phyloP scores from a whole-genome alignment of 495 filamentous ascomycete species.

The Xylaria scruposa region DNA sequence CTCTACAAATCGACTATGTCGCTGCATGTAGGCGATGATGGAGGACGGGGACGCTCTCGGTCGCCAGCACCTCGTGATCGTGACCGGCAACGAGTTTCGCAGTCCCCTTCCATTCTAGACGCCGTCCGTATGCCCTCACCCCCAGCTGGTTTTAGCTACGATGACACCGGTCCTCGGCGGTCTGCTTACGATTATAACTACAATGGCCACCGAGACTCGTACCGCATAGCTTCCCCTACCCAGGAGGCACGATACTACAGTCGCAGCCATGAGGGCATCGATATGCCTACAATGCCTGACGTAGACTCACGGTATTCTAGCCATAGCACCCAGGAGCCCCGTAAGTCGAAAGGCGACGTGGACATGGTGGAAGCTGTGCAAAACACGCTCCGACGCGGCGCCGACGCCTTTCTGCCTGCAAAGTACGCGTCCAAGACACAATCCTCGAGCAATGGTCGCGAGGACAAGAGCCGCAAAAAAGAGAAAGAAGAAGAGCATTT shows the following conservation, averaged over 20 bases:
- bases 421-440: constrained; percentile 38
- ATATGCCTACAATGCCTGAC: constrained; percentile 29
- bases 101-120: constrained; percentile 46
- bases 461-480: constrained; percentile 37
- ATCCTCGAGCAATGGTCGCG: constrained; percentile 31
- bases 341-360: constrained; percentile 48
- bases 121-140: constrained; percentile 57
- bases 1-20: constrained; percentile 39
- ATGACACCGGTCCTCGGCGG: constrained; percentile 37
- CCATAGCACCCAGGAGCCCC: constrained; percentile 37
- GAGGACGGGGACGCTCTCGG: constrained; percentile 66
- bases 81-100: constrained; percentile 51
- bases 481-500: constrained; percentile 53
- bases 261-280: constrained; percentile 38
- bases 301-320: constrained; percentile 36
- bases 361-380: constrained; percentile 46
- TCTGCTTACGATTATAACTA: constrained; percentile 39
- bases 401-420: constrained; percentile 36
- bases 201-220: constrained; percentile 40
- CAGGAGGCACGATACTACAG: constrained; percentile 39
- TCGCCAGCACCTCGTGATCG: constrained; percentile 58
- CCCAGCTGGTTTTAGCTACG: constrained; percentile 43
- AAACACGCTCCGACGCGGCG: constrained; percentile 37
- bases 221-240: constrained; percentile 47
- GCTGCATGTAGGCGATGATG: constrained; percentile 62